Conservation (phyloP, 371 early-diverging fungal species). For the Zychaea mexicana region DNA sequence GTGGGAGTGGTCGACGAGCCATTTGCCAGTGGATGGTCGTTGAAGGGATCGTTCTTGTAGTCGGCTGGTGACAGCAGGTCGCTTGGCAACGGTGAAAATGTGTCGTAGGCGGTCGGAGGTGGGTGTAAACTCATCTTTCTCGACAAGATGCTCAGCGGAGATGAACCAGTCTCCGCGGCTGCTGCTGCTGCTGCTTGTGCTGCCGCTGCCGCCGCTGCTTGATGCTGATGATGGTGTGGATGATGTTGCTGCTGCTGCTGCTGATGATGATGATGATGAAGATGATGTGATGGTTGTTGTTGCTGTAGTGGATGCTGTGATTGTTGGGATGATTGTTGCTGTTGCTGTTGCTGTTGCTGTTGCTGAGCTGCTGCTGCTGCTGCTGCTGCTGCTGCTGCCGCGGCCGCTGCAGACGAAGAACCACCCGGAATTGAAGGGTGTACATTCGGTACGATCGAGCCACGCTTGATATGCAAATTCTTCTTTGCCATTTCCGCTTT, state of each 20-base stretch:
- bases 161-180: conserved; percentile 14
- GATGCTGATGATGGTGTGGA: conserved; percentile 7
- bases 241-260: neutral
- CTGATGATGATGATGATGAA: conserved; percentile 6
- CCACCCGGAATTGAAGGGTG: conserved; percentile 10
- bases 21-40: conserved; percentile 42
- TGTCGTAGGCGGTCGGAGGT: conserved; percentile 21
- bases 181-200: conserved; percentile 8
- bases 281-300: conserved; percentile 16
- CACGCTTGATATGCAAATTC: conserved; percentile 47
- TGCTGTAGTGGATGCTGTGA: neutral
- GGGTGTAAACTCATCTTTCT: conserved; percentile 26
- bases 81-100: conserved; percentile 61
- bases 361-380: conserved; percentile 3
- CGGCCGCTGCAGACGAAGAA: conserved; percentile 9
- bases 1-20: conserved; percentile 24
- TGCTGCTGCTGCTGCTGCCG: conserved; percentile 9
- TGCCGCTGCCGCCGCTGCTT: conserved; percentile 5
- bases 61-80: conserved; percentile 65
- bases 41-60: conserved; percentile 56
- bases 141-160: conserved; percentile 23
- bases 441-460: conserved; percentile 18
- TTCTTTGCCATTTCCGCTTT: conserved; percentile 57
- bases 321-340: neutral
- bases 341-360: conserved; percentile 2